Base-by-base conservation (phyloP, 306 rosid species). In the Begonia peltatifolia region DNA sequence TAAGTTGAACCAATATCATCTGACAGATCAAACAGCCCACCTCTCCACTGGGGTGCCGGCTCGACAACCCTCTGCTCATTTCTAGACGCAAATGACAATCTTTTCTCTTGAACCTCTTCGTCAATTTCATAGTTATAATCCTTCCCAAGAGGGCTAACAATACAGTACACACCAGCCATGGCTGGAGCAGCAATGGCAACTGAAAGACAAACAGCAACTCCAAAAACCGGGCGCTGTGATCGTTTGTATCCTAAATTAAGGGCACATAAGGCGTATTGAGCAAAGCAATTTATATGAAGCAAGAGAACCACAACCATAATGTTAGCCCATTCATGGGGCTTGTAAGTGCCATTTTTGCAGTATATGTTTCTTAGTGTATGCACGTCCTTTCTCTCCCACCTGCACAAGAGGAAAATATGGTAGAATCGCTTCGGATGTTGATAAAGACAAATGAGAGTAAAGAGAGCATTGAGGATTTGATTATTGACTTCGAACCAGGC, bases 401-500 rank as follows among this genome's bases (percentile, higher is more conserved):
- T 72, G 15, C 70, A 67, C 12, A 77, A 65, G 59, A 77, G 77
- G 46, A 75, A 69, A 49, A 75, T 56, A 57, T 70, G 78, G 68
- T 77, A 63, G 63, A 78, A 52, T 67, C 76, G 53, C 72, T 58
- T 78, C 3, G 76, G 84, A 52, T 82, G 89, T 16, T 75, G 82
- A 62, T 72, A 78, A 13, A 75, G 71, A 61, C 76, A 70, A 78
- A 78, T 78, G 67, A 82, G 84, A 58, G 84, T 82, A 46, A 75
- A 82, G 41, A 78, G 78, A 52, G 84, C 89, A 63, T 76, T 82
- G 41, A 82, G 72, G 63, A 81, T 56, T 65, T 81, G 82, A 63
- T 78, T 81, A 64, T 78, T 75, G 62, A 65, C 71, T 68, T 78
- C 89, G 63, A 70, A 78, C 80, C 89, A 78, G 50, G 52, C 14